These are phyloP conservation scores for Filobasidium uniguttulatum DNA, from an alignment of 1,284 basidiomycete genomes.

Conservation along the genomic window DNA sequence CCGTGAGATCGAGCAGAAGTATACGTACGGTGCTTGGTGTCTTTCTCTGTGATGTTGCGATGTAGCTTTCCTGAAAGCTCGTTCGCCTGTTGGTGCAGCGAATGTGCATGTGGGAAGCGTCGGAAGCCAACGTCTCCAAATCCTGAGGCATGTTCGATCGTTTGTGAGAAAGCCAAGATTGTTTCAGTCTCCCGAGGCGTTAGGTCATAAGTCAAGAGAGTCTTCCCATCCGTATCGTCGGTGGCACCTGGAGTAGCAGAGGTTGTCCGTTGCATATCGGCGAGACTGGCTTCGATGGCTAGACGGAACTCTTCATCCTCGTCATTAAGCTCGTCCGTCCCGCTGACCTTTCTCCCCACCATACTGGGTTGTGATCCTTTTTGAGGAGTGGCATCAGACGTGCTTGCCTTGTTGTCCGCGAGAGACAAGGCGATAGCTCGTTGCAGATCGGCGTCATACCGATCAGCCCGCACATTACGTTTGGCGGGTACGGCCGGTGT, in stretches of 20 bases:
- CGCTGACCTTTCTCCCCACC: conserved; percentile 19
- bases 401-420: conserved; percentile 41
- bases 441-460: conserved; percentile 77
- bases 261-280: conserved; percentile 63
- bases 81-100: conserved; percentile 72
- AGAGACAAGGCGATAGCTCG: conserved; percentile 86
- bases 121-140: conserved; percentile 64
- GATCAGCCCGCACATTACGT: conserved; percentile 38
- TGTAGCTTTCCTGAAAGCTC: conserved; percentile 68
- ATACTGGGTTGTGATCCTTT: conserved; percentile 43
- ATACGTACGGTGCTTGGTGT: conserved; percentile 71
- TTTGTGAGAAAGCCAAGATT: conserved; percentile 76
- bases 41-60: conserved; percentile 70
- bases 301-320: conserved; percentile 86
- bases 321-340: conserved; percentile 46
- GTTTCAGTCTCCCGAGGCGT: conserved; percentile 64
- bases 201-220: conserved; percentile 59
- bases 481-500: conserved; percentile 29
- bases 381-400: conserved; percentile 29
- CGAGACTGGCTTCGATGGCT: conserved; percentile 88
- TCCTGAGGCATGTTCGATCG: conserved; percentile 65
- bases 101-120: conserved; percentile 64
- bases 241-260: conserved; percentile 62
- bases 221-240: conserved; percentile 38
- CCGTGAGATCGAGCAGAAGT: neutral